phyloP scores from a whole-genome alignment of 495 filamentous ascomycete species.

The Xylaria acuta region DNA sequence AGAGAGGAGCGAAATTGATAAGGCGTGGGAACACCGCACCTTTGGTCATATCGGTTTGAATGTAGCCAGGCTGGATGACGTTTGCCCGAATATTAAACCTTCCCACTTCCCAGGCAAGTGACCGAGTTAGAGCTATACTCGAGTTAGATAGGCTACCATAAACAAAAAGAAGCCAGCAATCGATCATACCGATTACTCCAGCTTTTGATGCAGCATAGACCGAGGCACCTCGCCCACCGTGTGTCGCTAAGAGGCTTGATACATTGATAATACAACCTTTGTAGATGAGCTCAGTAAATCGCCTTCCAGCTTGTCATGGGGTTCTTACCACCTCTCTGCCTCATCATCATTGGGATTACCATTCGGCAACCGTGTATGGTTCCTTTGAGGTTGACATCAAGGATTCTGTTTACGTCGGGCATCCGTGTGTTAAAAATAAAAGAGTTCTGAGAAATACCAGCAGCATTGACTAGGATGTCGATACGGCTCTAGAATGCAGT shows the following conservation, averaged over 20 bases:
- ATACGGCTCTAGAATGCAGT: slow-evolving; percentile 43
- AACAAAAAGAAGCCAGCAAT: slow-evolving; percentile 4
- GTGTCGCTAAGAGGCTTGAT: slow-evolving; percentile 71
- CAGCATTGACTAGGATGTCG: slow-evolving; percentile 80
- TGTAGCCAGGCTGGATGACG: slow-evolving; percentile 83
- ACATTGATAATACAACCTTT: slow-evolving; percentile 78
- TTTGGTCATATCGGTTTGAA: slow-evolving; percentile 77
- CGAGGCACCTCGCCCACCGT: slow-evolving; percentile 67
- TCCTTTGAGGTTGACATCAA: slow-evolving; percentile 74
- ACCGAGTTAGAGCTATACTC: slow-evolving; percentile 65
- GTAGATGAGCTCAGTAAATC: neutral
- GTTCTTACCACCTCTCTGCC: slow-evolving; percentile 39
- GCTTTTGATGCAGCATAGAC: slow-evolving; percentile 84
- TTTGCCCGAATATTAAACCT: slow-evolving; percentile 70
- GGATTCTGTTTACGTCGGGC: slow-evolving; percentile 53
- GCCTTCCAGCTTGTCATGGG: neutral
- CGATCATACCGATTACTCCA: slow-evolving; percentile 66
- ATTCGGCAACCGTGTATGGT: slow-evolving; percentile 69
- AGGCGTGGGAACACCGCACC: slow-evolving; percentile 52
- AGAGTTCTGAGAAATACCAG: slow-evolving; percentile 67
- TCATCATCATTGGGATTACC: slow-evolving; percentile 60
- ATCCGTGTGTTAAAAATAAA: slow-evolving; percentile 58
- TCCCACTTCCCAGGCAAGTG: slow-evolving; percentile 70
- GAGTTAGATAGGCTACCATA: slow-evolving; percentile 21
- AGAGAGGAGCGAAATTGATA: slow-evolving; percentile 28